Percentiles rank a stretch among this genome's conserved stretches.
phyloP scores from a whole-genome alignment of 495 filamentous ascomycete species.

The Xylaria curta region DNA sequence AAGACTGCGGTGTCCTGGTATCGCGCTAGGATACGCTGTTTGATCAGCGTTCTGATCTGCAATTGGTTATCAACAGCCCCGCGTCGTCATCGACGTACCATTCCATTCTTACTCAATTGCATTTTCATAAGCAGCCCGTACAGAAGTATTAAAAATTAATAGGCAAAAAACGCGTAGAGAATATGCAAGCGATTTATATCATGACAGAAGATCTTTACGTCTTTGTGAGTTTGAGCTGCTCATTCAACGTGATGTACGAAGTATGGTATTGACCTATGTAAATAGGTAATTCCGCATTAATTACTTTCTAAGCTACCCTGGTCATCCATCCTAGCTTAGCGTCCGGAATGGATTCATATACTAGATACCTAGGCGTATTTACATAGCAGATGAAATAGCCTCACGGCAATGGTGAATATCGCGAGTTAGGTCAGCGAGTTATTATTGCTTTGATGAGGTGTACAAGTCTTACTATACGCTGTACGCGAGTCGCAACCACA shows the following conservation, averaged over 20 bases:
- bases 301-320: neutral
- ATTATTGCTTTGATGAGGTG: neutral
- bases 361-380: neutral
- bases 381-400: neutral
- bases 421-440: neutral
- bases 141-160: neutral
- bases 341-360: neutral
- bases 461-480: neutral
- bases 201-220: neutral
- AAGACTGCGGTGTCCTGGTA: neutral
- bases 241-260: neutral
- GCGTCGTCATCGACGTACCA: neutral
- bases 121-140: neutral
- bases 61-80: conserved; percentile 2
- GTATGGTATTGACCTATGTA: neutral
- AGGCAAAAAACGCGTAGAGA: neutral
- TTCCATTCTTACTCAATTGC: neutral
- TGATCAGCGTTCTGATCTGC: neutral
- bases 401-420: neutral
- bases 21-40: neutral
- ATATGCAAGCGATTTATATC: neutral
- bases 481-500: neutral
- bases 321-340: neutral
- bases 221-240: neutral
- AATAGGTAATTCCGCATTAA: neutral